Evolutionary conservation across 495 filamentous ascomycete species (phyloP), one percentile per base, ranked within the genome.

Genomic region (Penicillium flavigenum): DNA sequence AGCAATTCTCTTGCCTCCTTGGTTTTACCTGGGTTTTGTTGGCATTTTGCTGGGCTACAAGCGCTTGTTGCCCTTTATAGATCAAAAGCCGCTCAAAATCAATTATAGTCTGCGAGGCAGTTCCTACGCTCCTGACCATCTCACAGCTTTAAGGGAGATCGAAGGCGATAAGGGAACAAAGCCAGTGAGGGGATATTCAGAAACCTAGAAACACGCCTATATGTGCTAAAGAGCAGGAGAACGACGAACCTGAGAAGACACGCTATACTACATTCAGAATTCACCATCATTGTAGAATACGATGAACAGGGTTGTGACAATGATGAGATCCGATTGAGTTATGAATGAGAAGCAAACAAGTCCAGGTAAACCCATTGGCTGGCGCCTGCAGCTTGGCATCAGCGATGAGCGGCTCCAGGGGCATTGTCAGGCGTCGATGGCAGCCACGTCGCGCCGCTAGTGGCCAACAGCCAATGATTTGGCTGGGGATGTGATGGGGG

Each of bases 331-430:
- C 1, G 29, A 20, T 19, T 31, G 0, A 29, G 10, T 12, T 29
- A 19, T n/a, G 16, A 42, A 9, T 34, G 27, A 10, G 6, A 22
- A 52, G 50, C 36, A 41, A 46, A 20, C 44, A 55, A 20, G 32
- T 54, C 27, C 19, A 27, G 26, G 20, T 34, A 14, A 26, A 39
- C 44, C 31, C n/a, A 63, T 63, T 63, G 60, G 51, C 47, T 59
- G 47, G 4, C 11, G 9, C 12, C 2, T n/a, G n/a, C 26, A 47
- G 47, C 61, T 66, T 63, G 63, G 63, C 63, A 61, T 22, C 27
- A 56, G 47, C 53, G 46, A 57, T 46, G 48, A 60, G 65, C 65
- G 65, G 63, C 58, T 65, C 55, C 46, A 65, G 65, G 63, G 58
- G 46, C 48, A 39, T 53, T 59, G 47, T 63, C 63, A 65, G 63